These are phyloP conservation scores for Cladosporium sp. DNA, from an alignment of 2,329 filamentous ascomycete genomes.

Conservation along the genomic window DNA sequence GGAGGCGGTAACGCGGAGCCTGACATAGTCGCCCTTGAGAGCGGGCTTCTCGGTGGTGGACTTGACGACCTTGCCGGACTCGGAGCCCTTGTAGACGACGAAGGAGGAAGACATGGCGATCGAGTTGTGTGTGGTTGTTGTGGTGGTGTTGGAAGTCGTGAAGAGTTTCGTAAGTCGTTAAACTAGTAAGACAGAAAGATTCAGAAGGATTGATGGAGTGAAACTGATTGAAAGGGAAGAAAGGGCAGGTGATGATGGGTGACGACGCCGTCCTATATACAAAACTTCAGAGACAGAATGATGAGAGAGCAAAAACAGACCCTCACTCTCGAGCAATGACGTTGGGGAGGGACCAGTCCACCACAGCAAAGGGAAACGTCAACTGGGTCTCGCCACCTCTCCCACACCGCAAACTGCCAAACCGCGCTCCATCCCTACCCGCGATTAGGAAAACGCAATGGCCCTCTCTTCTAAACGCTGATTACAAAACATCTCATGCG, in stretches of 20 bases:
- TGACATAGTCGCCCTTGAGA: conserved; percentile 51
- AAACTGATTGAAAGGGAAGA: background rate
- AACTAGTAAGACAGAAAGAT: background rate
- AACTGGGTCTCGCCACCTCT: background rate
- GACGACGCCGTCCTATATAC: conserved; percentile 4
- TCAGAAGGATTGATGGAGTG: background rate
- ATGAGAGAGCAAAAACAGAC: too few species aligned
- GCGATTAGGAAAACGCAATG: conserved; percentile 5
- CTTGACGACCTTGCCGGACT: conserved; percentile 53
- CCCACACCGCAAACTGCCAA: background rate
- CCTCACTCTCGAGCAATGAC: conserved; percentile 6
- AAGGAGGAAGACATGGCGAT: conserved; percentile 40
- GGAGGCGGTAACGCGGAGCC: conserved; percentile 60
- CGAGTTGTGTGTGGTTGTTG: conserved; percentile 4
- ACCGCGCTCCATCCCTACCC: too few species aligned
- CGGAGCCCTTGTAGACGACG: conserved; percentile 60
- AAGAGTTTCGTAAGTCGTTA: conserved; percentile 10
- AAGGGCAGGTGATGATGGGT: background rate
- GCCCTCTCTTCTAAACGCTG: conserved; percentile 2
- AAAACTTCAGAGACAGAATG: background rate
- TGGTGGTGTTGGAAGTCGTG: background rate
- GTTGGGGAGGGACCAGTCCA: too few species aligned
- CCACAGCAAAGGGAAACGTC: background rate
- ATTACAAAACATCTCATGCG: conserved; percentile 10
- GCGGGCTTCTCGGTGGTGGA: conserved; percentile 43